Base-by-base conservation (phyloP, 352 stramenopile genomes). In the Pythium brassicae region DNA sequence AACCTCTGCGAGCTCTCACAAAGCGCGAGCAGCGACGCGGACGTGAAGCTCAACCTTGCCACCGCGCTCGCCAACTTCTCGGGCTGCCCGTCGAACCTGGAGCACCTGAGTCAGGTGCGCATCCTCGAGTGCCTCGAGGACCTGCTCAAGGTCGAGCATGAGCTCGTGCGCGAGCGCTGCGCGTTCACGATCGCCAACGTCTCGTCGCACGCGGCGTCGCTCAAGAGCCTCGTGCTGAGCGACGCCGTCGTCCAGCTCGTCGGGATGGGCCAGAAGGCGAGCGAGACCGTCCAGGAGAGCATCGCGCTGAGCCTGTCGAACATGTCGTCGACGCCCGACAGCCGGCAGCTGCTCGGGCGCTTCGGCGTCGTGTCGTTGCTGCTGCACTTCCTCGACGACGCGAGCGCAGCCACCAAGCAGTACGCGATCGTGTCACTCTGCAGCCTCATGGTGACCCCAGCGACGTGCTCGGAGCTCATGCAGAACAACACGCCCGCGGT, bases 41-140 rank as follows among this genome's bases (percentile, higher is more conserved):
- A 71, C 20, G 64, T 89, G 14, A 86, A 86, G 25, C 72, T 66
- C 5, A 63, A 89, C 42, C 53, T 94, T 34, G 83, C 83, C 7
- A 90, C 74, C 5, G 83, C 83, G 23, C 64, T 94, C 15, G 86
- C 81, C 44, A 94, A 94, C 52, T 89, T 94, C 42, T 94, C 81
- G 0, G 83, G 83, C 2, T 50, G 89, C 17, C 55, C 69, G 20
- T 74, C 69, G 11, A 94, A 94, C 49, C 66, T 91, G 9, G 81
- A 94, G 45, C 43, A 70, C 3, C 59, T 94, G 26, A 86, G 76
- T 40, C 78, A 89, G 26, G 73, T 72, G 17, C 68, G 76, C 6
- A 77, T 92, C 17, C 69, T 94, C 9, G 79, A 90, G 43, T 87
- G 80, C 23, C 68, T 94, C 19, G 76, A 88, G 35, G 77, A 85